Base-by-base conservation (phyloP, 768 basidiomycete species). In the Suillus hirtellus region DNA sequence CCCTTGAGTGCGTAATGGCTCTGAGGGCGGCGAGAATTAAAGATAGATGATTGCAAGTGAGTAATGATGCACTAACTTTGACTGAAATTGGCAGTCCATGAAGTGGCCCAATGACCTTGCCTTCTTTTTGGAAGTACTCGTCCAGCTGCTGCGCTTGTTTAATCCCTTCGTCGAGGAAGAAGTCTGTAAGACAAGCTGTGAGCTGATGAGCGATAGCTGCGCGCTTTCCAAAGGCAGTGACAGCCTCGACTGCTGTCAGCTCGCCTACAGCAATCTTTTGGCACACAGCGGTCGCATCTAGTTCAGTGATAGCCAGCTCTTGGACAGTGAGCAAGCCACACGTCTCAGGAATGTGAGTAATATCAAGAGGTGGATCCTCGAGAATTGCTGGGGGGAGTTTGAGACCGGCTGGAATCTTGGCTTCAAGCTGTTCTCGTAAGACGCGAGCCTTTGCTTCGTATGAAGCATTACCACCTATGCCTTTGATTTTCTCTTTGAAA, bases 131-230 rank as follows among this genome's bases (percentile, higher is more conserved):
- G 62, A 78, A 75, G 66, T 79, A 71, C 4, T 74, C 75, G 35
- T 83, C 82, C 11, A 84, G 73, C 60, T 80, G 76, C 60, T 71
- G 68, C 7, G 82, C 83, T 43, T 71, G 74, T 47, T 64, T 67
- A 35, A 80, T 69, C 0, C 69, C 79, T 61, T 79, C 78, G 1
- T 82, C 82, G 49, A 83, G 72, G 69, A 82, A 82, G 63, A 81
- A 76, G 63, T 81, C 80, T 42, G 76, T 76, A 14, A 82, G 60
- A 63, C 78, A 82, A 49, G 68, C 66, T 4, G 72, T 67, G 35
- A 84, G 66, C 62, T 83, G 83, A 47, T 86, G 83, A 5, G 83
- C 84, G 61, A 86, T 78, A 21, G 79, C 78, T 11, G 84, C 83
- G 17, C 85, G 74, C 70, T 83, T 83, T 59, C 70, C 78, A 63